Percentiles rank a stretch among this genome's conserved stretches.
Conservation (phyloP, 2,329 filamentous ascomycete species). For the Dendrostoma leiphaemia region DNA sequence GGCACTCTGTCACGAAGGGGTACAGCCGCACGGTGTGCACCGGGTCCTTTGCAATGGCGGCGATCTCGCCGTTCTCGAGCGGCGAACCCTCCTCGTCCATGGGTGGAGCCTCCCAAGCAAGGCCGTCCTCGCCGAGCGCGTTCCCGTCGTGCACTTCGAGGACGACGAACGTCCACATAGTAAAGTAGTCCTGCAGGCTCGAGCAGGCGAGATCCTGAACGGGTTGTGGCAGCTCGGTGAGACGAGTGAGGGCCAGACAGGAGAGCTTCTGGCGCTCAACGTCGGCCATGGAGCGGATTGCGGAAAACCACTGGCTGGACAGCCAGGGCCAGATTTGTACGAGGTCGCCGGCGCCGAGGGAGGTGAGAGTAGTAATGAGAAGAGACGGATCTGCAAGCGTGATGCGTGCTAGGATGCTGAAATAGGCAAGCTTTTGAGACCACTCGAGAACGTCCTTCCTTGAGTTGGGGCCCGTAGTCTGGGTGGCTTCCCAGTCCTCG, state of each 20-base stretch:
- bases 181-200: constrained; percentile 70
- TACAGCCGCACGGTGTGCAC: constrained; percentile 66
- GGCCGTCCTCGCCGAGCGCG: constrained; percentile 48
- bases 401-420: constrained; percentile 77
- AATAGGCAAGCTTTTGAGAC: constrained; percentile 59
- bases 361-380: constrained; percentile 58
- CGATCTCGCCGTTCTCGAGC: constrained; percentile 51
- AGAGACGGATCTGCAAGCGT: constrained; percentile 68
- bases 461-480: constrained; percentile 78
- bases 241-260: constrained; percentile 67
- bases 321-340: constrained; percentile 60
- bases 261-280: constrained; percentile 68
- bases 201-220: constrained; percentile 57
- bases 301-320: constrained; percentile 63
- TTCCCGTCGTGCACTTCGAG: constrained; percentile 62
- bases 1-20: constrained; percentile 60
- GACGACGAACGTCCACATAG: constrained; percentile 72
- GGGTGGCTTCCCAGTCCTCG: constrained; percentile 69
- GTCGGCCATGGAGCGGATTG: constrained; percentile 67
- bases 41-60: constrained; percentile 58
- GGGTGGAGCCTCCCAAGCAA: constrained; percentile 43
- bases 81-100: constrained; percentile 54
- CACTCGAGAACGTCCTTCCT: constrained; percentile 57
- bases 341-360: constrained; percentile 39
- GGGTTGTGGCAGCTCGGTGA: constrained; percentile 62